These are phyloP conservation scores for Helenozyma baotianmanensis DNA, from an alignment of 805 yeast genomes.

Conservation along the genomic window DNA sequence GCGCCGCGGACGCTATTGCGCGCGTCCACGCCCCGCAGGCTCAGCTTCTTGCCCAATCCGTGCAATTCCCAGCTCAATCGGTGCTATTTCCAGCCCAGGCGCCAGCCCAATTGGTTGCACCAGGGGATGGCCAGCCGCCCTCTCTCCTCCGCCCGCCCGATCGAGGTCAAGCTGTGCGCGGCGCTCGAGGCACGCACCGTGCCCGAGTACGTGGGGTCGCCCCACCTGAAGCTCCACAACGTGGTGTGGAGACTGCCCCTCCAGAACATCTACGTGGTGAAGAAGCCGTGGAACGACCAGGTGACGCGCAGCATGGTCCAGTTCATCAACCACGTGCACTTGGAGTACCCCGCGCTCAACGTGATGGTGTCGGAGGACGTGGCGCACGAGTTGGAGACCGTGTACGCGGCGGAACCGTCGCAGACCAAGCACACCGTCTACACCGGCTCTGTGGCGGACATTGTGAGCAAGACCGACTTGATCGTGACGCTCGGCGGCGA, in stretches of 20 bases:
- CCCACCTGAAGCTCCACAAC: slow-evolving; percentile 58
- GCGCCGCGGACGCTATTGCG: too few relatives aligned
- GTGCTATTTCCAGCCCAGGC: too few relatives aligned
- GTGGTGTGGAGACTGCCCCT: slow-evolving; percentile 71
- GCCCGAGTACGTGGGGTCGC: slow-evolving; percentile 52
- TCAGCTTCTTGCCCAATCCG: too few relatives aligned
- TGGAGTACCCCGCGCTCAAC: slow-evolving; percentile 64
- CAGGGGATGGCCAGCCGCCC: too few relatives aligned
- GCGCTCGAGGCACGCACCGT: slow-evolving; percentile 11
- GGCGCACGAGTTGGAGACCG: slow-evolving; percentile 55
- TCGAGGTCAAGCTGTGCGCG: slow-evolving; percentile 9
- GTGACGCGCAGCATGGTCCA: slow-evolving; percentile 64
- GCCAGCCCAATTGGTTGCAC: too few relatives aligned
- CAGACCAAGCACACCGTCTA: slow-evolving; percentile 28
- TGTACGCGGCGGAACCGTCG: slow-evolving; percentile 10
- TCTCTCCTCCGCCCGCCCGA: too few relatives aligned
- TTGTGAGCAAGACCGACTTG: slow-evolving; percentile 67
- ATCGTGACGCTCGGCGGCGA: slow-evolving; percentile 93
- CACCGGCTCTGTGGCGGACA: slow-evolving; percentile 56
- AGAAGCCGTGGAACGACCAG: slow-evolving; percentile 72
- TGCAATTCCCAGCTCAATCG: too few relatives aligned
- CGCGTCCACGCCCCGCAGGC: too few relatives aligned
- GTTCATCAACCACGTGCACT: slow-evolving; percentile 58
- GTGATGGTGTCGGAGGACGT: slow-evolving; percentile 74
- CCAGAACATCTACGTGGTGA: slow-evolving; percentile 71